Base-by-base conservation (phyloP, 306 rosid genomes). In the Sechiopsis laciniata region DNA sequence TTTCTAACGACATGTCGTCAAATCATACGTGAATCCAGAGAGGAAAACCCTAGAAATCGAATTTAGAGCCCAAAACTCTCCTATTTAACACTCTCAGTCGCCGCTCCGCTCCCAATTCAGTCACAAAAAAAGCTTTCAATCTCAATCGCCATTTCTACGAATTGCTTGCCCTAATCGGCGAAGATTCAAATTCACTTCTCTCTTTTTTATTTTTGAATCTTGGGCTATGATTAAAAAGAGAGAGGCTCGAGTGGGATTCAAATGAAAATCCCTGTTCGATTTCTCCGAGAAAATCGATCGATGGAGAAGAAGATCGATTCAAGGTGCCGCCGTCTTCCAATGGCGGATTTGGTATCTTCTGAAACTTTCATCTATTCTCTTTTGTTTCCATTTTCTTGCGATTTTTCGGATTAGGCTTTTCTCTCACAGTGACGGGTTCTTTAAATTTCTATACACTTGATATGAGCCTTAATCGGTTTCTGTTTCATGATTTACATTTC, bases 141-240 rank as follows among this genome's bases (percentile, higher is more conserved):
- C 13, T 19, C 6, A 13, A 68, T 48, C 11, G 60, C 19, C 1
- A 14, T 70, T 24, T 70, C 20, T 16, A 13, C 11, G 0, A 26
- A n/a, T n/a, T 10, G 0, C 29, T 54, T 45, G 9, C 13, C 20
- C 66, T 55, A 35, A 24, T 72, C 53, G 0, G 20, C 35, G 16
- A 9, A 2, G 11, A 7, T 37, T 55, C 35, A 16, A 10, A 37
- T 58, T 58, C 15, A 24, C 55, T 46, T 21, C 59, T 46, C 54
- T 40, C 21, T 19, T 2, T 62, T n/a, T 37, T 21, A 10, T 32
- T 32, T 32, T 15, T 12, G 5, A 21, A 20, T 3, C 37, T 0
- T 24, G 82, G 93, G 91, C 88, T 17, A 71, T 83, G 96, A 90
- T 90, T 88, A 80, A 0, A 86, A 88, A 79, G 93, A 90, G 96